phyloP scores from a whole-genome alignment of 306 rosid species.

The Gastrolobium villosum region DNA sequence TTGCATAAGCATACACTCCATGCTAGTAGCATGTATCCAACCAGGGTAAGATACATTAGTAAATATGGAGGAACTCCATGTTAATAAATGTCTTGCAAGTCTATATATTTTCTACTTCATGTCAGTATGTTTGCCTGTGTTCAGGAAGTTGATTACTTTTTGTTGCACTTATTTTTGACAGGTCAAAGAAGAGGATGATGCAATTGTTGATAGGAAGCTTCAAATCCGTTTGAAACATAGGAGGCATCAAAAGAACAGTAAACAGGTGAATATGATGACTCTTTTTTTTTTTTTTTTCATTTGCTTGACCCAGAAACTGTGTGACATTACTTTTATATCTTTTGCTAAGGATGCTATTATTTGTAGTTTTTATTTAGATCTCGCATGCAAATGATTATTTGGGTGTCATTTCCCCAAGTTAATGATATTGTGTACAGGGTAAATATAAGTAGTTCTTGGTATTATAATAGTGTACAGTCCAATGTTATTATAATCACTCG shows the following conservation, averaged over 20 bases:
- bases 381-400: slow-evolving; percentile 22
- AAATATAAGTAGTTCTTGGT: slow-evolving; percentile 26
- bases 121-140: slow-evolving; percentile 6
- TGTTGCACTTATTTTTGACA: slow-evolving; percentile 41
- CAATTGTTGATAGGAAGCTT: slow-evolving; percentile 73
- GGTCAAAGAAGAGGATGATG: slow-evolving; percentile 99
- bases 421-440: slow-evolving; percentile 31
- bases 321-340: slow-evolving; percentile 19
- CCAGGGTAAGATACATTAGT: neutral
- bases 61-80: slow-evolving; percentile 31
- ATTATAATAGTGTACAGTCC: neutral
- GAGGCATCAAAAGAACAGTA: slow-evolving; percentile 72
- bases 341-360: slow-evolving; percentile 13
- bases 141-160: slow-evolving; percentile 37
- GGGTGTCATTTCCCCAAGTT: slow-evolving; percentile 10
- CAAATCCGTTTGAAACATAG: slow-evolving; percentile 77
- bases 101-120: slow-evolving; percentile 4
- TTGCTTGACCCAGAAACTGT: slow-evolving; percentile 31
- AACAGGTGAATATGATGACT: slow-evolving; percentile 59
- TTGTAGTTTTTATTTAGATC: slow-evolving; percentile 25
- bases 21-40: neutral
- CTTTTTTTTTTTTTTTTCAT: slow-evolving; percentile 29
- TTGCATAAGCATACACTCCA: neutral
- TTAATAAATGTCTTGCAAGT: slow-evolving; percentile 11
- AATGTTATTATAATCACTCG: too few species aligned